Evolutionary conservation across 2,329 filamentous ascomycete genomes (phyloP), one percentile per base, ranked within the genome.

Genomic region (Pleoardoris graminearum): DNA sequence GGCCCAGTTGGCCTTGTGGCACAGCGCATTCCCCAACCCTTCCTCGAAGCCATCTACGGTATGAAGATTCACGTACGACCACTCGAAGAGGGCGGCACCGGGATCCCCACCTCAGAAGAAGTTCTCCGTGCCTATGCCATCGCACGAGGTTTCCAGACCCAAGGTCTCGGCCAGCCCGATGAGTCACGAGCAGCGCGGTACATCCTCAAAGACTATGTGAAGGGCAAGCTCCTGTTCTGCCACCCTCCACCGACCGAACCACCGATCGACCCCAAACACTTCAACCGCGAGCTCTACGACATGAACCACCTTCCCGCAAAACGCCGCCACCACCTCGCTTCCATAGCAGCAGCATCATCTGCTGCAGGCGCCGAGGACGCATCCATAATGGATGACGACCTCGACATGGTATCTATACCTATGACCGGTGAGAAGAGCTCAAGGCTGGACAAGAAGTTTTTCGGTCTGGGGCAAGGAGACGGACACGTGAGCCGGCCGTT

Each of bases 181-280:
- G 91, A 96, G 77, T 95, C 91, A 1, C 84, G 94, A 63, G 94
- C 94, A 6, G 91, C 93, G 4, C 84, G 94, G 48, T 89, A 90
- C 62, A 82, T 99, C 14, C 82, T 99, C 22, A 99, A 99, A 73
- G 94, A 99, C 76, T 99, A 97, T 68, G 94, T 99, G 62, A 96
- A 88, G 70, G 94, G 94, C 57, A 97, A 97, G 76, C 83, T 99
- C 0, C 82, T 97, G 5, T 97, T 88, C 77, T 94, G 91, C 61
- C 87, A 93, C 65, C 92, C 94, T 4, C 94, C 94, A 0, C 92
- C 92, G 0, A 77, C 77, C 4, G 82, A 86, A 25, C 77, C 80
- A 6, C 74, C 78, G 2, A 84, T 88, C 33, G 89, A 97, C 62
- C 79, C 85, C 0, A 77, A 78, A 43, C 84, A 87, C 48, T 99